Percentiles rank a stretch among this genome's conserved stretches.
Conservation (phyloP, 2,329 filamentous ascomycete species). For the Neurospora crassa region DNA sequence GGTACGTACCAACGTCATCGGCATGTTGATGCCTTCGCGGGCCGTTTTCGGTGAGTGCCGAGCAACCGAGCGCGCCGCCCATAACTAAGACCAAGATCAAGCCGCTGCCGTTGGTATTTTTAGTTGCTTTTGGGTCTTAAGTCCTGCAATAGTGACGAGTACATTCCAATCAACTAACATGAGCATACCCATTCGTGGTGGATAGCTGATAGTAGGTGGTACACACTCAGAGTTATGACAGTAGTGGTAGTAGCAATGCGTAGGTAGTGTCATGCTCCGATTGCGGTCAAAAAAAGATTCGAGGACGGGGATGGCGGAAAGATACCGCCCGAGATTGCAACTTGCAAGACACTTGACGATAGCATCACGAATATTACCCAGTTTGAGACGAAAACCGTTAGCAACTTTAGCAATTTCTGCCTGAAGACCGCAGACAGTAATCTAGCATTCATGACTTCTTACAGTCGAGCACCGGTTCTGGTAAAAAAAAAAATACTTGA, state of each 20-base stretch:
- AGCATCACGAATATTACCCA: not conserved
- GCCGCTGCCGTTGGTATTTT: not conserved
- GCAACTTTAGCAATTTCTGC: not conserved
- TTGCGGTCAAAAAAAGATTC: not conserved
- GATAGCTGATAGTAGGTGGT: not conserved
- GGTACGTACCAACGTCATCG: not conserved
- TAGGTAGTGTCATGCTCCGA: not conserved
- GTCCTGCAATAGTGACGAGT: not conserved
- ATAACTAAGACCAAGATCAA: not conserved
- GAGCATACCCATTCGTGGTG: not conserved
- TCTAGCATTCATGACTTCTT: too few relatives aligned
- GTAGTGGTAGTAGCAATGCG: not conserved
- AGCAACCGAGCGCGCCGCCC: not conserved
- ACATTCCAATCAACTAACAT: not conserved
- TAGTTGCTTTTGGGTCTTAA: not conserved
- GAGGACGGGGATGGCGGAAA: not conserved
- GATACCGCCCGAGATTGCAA: not conserved
- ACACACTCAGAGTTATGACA: not conserved
- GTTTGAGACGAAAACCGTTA: not conserved
- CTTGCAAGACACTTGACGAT: not conserved
- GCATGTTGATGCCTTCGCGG: not conserved
- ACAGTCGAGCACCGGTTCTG: too few relatives aligned
- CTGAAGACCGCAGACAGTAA: not conserved
- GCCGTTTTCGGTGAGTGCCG: not conserved
- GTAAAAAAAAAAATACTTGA: not conserved